These are phyloP conservation scores for Aspergillus asperescens DNA, from an alignment of 495 filamentous ascomycete genomes.

Conservation along the genomic window DNA sequence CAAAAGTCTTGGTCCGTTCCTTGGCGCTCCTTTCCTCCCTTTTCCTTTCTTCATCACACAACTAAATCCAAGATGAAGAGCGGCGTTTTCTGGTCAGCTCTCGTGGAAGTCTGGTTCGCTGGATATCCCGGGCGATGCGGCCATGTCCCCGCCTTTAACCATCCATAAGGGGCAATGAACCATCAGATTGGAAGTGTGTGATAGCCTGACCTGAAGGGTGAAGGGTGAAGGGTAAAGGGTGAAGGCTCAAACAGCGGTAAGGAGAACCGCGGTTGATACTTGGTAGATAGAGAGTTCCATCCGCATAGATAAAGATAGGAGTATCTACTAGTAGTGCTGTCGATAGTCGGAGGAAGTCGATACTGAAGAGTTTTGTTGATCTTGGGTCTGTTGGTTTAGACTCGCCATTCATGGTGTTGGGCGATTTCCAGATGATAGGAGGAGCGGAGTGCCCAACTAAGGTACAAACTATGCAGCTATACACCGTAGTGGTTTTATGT, in stretches of 20 bases:
- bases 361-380: neutral
- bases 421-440: too few relatives aligned
- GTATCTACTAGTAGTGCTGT: too few relatives aligned
- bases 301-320: neutral
- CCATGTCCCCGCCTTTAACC: conserved; percentile 46
- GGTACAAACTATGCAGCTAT: too few relatives aligned
- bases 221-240: too few relatives aligned
- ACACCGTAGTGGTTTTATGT: neutral
- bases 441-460: neutral
- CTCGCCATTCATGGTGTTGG: too few relatives aligned
- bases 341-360: neutral
- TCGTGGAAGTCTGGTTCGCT: conserved; percentile 33
- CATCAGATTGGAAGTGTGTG: conserved; percentile 42
- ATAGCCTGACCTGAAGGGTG: too few relatives aligned
- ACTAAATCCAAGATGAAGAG: conserved; percentile 55
- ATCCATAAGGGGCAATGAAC: conserved; percentile 43
- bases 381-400: neutral
- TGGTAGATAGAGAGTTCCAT: neutral
- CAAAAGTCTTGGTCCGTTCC: neutral
- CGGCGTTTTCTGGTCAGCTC: conserved; percentile 43
- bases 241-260: neutral
- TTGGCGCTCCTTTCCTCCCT: too few relatives aligned
- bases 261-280: too few relatives aligned
- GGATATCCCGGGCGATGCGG: conserved; percentile 45
- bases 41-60: conserved; percentile 43